phyloP scores from a whole-genome alignment of 2,329 filamentous ascomycete species.

The Colletotrichum musicola region DNA sequence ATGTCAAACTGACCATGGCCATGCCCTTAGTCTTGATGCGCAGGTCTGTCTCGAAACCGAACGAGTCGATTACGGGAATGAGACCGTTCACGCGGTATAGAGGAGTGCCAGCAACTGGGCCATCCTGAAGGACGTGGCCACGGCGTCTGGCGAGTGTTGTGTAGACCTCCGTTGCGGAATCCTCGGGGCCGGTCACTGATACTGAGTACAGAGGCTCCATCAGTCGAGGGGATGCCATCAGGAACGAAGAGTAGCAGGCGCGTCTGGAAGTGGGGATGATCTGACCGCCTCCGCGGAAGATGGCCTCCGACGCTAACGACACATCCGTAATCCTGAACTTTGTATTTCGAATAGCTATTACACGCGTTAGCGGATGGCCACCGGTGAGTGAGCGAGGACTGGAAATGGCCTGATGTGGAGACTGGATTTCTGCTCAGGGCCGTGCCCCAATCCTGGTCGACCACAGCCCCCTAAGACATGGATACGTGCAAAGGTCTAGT shows the following conservation, averaged over 20 bases:
- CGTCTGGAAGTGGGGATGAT: conserved; percentile 95
- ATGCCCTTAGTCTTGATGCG: conserved; percentile 95
- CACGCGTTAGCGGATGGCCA: conserved; percentile 45
- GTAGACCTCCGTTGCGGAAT: conserved; percentile 89
- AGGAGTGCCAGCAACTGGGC: conserved; percentile 92
- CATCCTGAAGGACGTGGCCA: conserved; percentile 94
- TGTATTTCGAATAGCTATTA: conserved; percentile 89
- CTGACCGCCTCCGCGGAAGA: conserved; percentile 94
- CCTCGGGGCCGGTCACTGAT: conserved; percentile 91
- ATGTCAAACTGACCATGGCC: conserved; percentile 90
- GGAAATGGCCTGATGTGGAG: conserved; percentile 33
- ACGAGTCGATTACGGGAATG: conserved; percentile 95
- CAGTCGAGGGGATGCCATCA: conserved; percentile 94
- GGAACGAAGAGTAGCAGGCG: conserved; percentile 94
- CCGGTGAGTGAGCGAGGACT: conserved; percentile 13
- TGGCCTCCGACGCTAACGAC: conserved; percentile 86
- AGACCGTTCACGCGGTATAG: conserved; percentile 92
- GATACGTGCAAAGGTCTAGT: conserved; percentile 25
- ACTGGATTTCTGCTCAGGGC: conserved; percentile 18
- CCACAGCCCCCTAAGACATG: conserved; percentile 29
- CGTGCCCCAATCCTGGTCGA: conserved; percentile 33
- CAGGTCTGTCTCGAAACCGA: conserved; percentile 97
- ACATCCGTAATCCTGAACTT: conserved; percentile 98
- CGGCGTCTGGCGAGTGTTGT: conserved; percentile 89
- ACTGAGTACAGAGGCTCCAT: conserved; percentile 98